A percentile compares a stretch with the other conserved stretches of the same genome.
phyloP scores from a whole-genome alignment of 352 stramenopile genomes.

The Phytophthora brassicae region DNA sequence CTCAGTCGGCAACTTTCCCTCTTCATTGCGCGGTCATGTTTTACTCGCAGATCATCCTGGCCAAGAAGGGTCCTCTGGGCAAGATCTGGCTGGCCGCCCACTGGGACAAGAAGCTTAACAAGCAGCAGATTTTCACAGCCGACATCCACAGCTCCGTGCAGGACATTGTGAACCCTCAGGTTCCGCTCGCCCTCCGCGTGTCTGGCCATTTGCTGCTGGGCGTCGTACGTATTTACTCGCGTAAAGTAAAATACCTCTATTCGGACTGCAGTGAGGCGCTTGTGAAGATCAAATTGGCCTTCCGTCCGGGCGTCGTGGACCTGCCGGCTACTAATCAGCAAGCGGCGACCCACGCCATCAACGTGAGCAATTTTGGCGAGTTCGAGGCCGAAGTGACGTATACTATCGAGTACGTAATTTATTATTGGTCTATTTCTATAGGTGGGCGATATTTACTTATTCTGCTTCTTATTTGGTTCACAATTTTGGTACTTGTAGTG shows the following conservation, averaged over 20 bases:
- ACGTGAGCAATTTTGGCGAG: constrained; percentile 84
- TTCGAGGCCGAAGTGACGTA: constrained; percentile 87
- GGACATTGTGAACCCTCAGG: constrained; percentile 95
- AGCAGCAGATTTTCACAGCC: constrained; percentile 97
- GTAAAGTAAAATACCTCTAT: constrained; percentile 98
- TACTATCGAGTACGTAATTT: constrained; percentile 72
- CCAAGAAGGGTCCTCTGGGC: constrained; percentile 98
- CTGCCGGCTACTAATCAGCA: constrained; percentile 67
- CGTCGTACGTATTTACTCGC: constrained; percentile 98
- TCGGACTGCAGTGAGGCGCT: constrained; percentile 98
- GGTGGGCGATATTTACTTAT: constrained; percentile 4
- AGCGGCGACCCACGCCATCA: constrained; percentile 74
- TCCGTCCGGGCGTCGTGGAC: constrained; percentile 82
- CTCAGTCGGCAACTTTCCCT: constrained; percentile 21
- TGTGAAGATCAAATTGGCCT: constrained; percentile 99
- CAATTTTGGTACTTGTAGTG: constrained; percentile 32
- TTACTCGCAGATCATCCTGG: constrained; percentile 99
- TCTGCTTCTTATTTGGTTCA: not conserved
- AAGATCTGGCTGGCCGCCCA: constrained; percentile 99
- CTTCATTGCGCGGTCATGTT: constrained; percentile 86
- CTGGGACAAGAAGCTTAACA: constrained; percentile 99
- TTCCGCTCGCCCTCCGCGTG: constrained; percentile 96
- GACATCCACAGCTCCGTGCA: constrained; percentile 97
- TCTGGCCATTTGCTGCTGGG: constrained; percentile 97
- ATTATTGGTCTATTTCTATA: not conserved